These are phyloP conservation scores for Bodo saltans DNA, from an alignment of 78 protist genomes.

Conservation along the genomic window DNA sequence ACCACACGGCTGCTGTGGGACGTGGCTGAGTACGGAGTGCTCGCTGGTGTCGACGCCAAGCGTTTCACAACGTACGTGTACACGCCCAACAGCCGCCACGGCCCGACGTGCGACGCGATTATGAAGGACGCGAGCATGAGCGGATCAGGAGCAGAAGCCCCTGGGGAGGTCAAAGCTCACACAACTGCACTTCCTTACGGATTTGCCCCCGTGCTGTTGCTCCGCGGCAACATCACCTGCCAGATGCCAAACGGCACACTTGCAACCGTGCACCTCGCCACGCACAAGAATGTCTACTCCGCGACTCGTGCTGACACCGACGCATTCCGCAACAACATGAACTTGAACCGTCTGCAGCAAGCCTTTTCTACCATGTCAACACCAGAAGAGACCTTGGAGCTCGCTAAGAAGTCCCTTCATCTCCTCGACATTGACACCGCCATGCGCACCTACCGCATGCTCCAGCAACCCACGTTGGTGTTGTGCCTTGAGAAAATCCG, in stretches of 20 bases:
- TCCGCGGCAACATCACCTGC: slow-evolving; percentile 14
- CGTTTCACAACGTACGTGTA: slow-evolving; percentile 32
- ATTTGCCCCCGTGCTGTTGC: not conserved
- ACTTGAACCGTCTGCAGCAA: not conserved
- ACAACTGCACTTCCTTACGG: not conserved
- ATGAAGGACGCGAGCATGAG: not conserved
- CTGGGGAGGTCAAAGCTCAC: not conserved
- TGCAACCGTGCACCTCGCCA: not conserved
- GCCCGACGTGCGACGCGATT: slow-evolving; percentile 6
- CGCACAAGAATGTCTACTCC: not conserved
- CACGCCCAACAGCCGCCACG: slow-evolving; percentile 28
- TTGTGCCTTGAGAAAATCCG: slow-evolving; percentile 35
- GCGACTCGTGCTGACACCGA: not conserved
- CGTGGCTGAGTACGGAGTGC: slow-evolving; percentile 33
- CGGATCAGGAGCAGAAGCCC: no score
- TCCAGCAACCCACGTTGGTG: slow-evolving; percentile 58
- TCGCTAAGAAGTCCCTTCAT: slow-evolving; percentile 44
- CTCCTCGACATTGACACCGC: slow-evolving; percentile 52
- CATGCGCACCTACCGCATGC: slow-evolving; percentile 39
- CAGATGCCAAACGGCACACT: not conserved
- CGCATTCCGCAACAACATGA: not conserved
- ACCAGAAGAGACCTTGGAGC: not conserved
- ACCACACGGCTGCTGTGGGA: slow-evolving; percentile 52
- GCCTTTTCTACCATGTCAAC: slow-evolving; percentile 48
- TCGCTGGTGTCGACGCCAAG: slow-evolving; percentile 25